Evolutionary conservation across 441 rosid species (phyloP).

Genomic region (Populus hybrid): DNA sequence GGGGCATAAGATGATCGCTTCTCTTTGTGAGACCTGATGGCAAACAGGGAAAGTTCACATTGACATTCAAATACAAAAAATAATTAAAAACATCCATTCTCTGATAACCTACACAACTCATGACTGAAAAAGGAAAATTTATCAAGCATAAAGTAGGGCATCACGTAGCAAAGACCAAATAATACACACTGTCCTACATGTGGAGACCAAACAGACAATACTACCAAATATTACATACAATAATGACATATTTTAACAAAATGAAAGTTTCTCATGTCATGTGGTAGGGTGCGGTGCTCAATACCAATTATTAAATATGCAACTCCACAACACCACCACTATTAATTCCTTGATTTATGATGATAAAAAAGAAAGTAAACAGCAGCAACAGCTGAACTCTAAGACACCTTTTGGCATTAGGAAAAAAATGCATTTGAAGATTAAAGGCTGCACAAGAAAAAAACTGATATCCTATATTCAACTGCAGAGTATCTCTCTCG

Average conservation of each 20-base stretch:
- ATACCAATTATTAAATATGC: not conserved
- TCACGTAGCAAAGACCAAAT: not conserved
- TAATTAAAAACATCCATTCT: not conserved
- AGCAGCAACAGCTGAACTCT: not conserved
- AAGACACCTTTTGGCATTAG: not conserved
- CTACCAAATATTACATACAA: not conserved
- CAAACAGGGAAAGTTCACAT: not conserved
- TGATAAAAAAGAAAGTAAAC: not conserved
- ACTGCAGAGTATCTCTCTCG: not conserved
- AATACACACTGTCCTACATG: not conserved
- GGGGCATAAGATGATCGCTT: constrained; percentile 78
- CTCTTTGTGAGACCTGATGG: constrained; percentile 66
- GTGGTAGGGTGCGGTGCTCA: not conserved
- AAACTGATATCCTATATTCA: not conserved
- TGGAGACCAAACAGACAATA: not conserved
- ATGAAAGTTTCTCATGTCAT: not conserved
- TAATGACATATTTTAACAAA: not conserved
- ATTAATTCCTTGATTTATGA: not conserved
- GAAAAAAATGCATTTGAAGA: not conserved
- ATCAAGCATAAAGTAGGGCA: not conserved
- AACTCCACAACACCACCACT: not conserved
- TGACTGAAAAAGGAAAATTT: not conserved
- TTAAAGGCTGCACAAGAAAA: not conserved
- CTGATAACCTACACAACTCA: not conserved
- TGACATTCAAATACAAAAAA: not conserved